phyloP scores from a whole-genome alignment of 140 eudicot species.

The Erigeron philadelphicus region DNA sequence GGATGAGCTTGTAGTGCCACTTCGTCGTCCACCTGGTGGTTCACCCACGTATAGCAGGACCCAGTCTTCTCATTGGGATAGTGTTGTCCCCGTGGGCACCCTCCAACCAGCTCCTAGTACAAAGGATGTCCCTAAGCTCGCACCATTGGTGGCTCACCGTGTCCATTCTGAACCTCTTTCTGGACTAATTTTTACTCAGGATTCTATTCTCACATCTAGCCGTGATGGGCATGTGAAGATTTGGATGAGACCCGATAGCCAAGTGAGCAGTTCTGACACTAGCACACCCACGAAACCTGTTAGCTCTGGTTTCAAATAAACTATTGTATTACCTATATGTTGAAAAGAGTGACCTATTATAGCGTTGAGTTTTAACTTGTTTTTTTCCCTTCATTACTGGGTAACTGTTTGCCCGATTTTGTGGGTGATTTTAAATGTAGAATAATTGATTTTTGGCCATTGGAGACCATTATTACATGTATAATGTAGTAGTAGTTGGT shows the following conservation, averaged over 20 bases:
- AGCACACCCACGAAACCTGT: conserved; percentile 17
- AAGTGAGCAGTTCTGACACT: conserved; percentile 34
- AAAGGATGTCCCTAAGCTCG: conserved; percentile 75
- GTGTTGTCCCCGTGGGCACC: conserved; percentile 49
- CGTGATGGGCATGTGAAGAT: conserved; percentile 82
- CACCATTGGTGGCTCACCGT: conserved; percentile 79
- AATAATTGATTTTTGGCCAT: conserved; percentile 27
- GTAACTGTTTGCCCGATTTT: conserved; percentile 16
- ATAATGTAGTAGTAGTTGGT: conserved; percentile 12
- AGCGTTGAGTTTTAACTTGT: conserved; percentile 20
- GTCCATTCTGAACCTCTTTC: conserved; percentile 80
- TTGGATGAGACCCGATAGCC: conserved; percentile 66
- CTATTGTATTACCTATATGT: neutral
- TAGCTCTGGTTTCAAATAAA: conserved; percentile 4
- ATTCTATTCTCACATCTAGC: conserved; percentile 57
- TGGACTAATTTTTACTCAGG: conserved; percentile 58
- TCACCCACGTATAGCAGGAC: conserved; percentile 72
- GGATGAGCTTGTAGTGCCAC: conserved; percentile 84
- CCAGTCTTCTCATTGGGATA: conserved; percentile 75
- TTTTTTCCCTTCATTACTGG: neutral
- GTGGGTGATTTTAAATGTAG: conserved; percentile 19
- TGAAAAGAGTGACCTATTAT: neutral
- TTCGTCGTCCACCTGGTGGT: conserved; percentile 72
- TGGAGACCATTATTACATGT: conserved; percentile 19
- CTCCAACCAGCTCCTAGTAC: conserved; percentile 81